Percentiles rank a stretch among this genome's conserved stretches.
Conservation (phyloP, 768 basidiomycete species). For the Myochromella boudieri region DNA sequence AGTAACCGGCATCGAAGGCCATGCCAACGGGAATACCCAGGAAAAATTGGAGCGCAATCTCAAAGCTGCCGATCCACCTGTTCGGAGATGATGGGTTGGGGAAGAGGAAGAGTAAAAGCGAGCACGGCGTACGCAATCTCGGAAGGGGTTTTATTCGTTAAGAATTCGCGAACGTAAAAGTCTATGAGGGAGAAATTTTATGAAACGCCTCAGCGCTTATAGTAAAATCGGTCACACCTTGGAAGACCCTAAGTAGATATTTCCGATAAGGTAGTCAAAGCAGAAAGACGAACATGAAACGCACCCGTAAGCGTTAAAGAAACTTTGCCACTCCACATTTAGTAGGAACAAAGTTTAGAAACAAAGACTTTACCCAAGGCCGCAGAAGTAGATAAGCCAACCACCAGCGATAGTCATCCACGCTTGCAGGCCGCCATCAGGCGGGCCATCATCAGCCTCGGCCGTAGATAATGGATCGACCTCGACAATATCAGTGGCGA, state of each 20-base stretch:
- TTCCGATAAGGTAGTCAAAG: not conserved
- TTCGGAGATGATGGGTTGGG: not conserved
- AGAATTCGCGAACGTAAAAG: conserved; percentile 17
- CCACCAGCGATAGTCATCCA: conserved; percentile 17
- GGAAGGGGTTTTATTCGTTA: conserved; percentile 17
- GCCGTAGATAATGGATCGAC: not conserved
- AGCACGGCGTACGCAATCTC: conserved; percentile 13
- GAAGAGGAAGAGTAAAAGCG: too few relatives aligned
- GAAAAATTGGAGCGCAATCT: conserved; percentile 31
- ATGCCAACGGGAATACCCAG: conserved; percentile 28
- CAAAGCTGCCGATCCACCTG: conserved; percentile 34
- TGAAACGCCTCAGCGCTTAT: not conserved
- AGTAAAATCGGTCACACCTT: conserved; percentile 7
- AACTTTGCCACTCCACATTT: conserved; percentile 12
- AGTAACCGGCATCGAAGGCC: conserved; percentile 28
- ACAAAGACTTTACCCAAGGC: conserved; percentile 13
- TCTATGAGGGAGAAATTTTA: conserved; percentile 4
- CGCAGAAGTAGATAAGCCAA: conserved; percentile 18
- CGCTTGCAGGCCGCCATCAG: conserved; percentile 12
- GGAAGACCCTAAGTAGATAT: conserved; percentile 13
- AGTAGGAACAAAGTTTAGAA: not conserved
- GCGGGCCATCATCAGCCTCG: not conserved
- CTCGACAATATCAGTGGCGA: not conserved
- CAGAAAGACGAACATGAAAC: not conserved
- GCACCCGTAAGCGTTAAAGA: conserved; percentile 19